phyloP scores from a whole-genome alignment of 139 green algal species.

The Spirogloea muscicola region DNA sequence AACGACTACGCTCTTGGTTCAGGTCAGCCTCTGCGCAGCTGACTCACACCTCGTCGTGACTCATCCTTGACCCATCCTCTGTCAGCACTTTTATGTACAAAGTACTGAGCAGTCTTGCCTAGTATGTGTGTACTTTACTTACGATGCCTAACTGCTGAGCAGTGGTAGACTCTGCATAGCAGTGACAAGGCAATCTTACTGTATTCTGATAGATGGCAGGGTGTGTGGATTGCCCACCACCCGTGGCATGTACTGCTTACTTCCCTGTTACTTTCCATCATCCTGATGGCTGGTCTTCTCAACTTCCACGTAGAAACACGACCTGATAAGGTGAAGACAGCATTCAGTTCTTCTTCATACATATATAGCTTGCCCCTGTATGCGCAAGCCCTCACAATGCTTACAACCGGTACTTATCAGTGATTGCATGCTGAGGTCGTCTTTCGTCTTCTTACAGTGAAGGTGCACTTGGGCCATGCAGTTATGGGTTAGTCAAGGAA shows the following conservation, averaged over 20 bases:
- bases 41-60: no score
- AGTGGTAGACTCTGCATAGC: no score
- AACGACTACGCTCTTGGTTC: no score
- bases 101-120: no score
- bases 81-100: no score
- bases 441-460: not conserved
- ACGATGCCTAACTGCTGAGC: no score
- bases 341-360: slow-evolving; percentile 53
- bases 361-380: no score
- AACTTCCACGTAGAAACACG: slow-evolving; percentile 17
- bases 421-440: not conserved
- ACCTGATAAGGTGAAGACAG: not conserved
- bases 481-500: slow-evolving; percentile 74
- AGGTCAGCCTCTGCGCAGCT: no score
- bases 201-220: slow-evolving; percentile 32
- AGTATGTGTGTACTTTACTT: no score
- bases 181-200: no score
- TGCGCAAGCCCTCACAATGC: no score
- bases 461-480: slow-evolving; percentile 1
- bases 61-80: no score
- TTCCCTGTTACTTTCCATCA: not conserved
- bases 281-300: slow-evolving; percentile 23
- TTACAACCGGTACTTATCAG: slow-evolving; percentile 58
- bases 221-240: slow-evolving; percentile 14
- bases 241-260: not conserved